phyloP scores from a whole-genome alignment of 108 stramenopile genomes.

The Cyclotella cryptica region DNA sequence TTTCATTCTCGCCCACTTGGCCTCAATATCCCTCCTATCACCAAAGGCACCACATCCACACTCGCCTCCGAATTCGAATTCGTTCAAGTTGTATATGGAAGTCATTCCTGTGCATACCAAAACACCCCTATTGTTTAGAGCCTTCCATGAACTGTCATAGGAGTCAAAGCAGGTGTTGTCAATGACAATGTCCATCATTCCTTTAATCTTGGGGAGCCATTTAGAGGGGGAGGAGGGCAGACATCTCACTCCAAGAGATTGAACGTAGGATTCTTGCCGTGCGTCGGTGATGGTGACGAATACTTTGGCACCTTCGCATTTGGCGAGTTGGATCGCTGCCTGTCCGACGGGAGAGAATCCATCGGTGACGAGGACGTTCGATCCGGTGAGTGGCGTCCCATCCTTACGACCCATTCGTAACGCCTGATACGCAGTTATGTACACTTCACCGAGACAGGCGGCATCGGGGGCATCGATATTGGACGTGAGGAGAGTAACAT shows the following conservation, averaged over 20 bases:
- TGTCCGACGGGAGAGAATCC: slow-evolving; percentile 59
- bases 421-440: slow-evolving; percentile 74
- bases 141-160: slow-evolving; percentile 39
- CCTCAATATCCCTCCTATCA: slow-evolving; percentile 18
- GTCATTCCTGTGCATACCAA: slow-evolving; percentile 57
- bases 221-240: slow-evolving; percentile 51
- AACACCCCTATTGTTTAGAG: slow-evolving; percentile 42
- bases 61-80: slow-evolving; percentile 39
- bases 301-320: slow-evolving; percentile 56
- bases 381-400: slow-evolving; percentile 51
- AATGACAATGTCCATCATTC: slow-evolving; percentile 69
- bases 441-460: slow-evolving; percentile 67
- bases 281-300: slow-evolving; percentile 58
- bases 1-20: slow-evolving; percentile 47
- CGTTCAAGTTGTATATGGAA: slow-evolving; percentile 12
- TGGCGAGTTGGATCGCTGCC: slow-evolving; percentile 62
- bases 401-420: slow-evolving; percentile 55
- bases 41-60: slow-evolving; percentile 54
- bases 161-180: slow-evolving; percentile 59
- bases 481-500: slow-evolving; percentile 53
- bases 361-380: slow-evolving; percentile 66
- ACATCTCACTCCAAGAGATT: slow-evolving; percentile 50
- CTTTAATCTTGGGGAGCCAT: slow-evolving; percentile 56
- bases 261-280: slow-evolving; percentile 41
- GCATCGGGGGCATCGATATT: slow-evolving; percentile 51